Percentiles rank a stretch among this genome's conserved stretches.
Evolutionary conservation across 768 basidiomycete species (phyloP).

Genomic region (Kwoniella heveanensis): DNA sequence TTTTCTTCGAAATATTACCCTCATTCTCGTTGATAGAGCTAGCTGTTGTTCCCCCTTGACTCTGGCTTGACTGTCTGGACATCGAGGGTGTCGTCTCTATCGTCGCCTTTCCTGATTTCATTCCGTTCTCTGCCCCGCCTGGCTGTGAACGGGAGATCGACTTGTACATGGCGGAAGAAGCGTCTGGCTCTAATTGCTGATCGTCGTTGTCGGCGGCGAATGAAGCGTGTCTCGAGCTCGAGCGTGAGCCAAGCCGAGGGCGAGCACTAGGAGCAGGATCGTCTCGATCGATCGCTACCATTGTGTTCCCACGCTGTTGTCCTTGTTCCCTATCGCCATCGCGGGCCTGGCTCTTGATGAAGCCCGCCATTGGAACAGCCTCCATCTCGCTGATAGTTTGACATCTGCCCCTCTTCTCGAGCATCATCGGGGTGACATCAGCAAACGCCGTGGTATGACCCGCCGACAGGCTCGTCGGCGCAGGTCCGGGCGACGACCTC

Average conservation of each 20-base stretch:
- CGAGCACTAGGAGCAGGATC: background rate
- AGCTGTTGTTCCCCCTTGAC: background rate
- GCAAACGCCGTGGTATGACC: background rate
- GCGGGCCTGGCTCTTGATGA: too few species aligned
- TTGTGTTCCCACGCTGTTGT: too few species aligned
- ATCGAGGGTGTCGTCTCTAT: background rate
- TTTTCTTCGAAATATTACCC: background rate
- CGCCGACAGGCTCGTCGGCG: background rate
- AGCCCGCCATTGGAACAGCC: too few species aligned
- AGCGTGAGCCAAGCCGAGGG: too few species aligned
- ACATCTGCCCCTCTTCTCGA: conserved; percentile 7
- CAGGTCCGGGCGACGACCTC: conserved; percentile 16
- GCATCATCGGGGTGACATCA: background rate
- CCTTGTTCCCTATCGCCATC: too few species aligned
- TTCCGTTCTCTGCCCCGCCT: too few species aligned
- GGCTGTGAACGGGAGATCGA: too few species aligned
- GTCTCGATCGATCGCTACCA: background rate
- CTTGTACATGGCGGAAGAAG: too few species aligned
- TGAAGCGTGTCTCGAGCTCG: background rate
- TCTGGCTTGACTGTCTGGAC: background rate
- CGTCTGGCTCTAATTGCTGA: background rate
- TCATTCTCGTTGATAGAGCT: background rate
- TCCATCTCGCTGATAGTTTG: conserved; percentile 13
- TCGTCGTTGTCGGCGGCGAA: background rate
- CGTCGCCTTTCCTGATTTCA: too few species aligned